phyloP scores from a whole-genome alignment of 2,329 filamentous ascomycete species.

The Ceratocystis eucalypticola region DNA sequence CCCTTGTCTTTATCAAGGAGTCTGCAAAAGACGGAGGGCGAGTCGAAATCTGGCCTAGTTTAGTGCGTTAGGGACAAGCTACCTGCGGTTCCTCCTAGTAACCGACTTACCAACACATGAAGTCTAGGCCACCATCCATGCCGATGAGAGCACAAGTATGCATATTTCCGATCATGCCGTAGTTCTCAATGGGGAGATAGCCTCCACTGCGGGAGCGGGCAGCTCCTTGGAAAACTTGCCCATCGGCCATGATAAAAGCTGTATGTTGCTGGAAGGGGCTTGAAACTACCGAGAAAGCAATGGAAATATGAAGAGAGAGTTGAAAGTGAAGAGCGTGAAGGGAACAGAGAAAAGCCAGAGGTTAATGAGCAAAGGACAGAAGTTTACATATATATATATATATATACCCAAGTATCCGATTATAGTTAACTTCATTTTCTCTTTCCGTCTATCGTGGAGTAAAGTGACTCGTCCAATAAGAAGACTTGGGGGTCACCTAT shows the following conservation, averaged over 20 bases:
- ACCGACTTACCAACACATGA: conserved; percentile 55
- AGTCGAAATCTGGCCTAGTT: conserved; percentile 61
- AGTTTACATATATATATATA: not conserved
- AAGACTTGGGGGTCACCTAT: not conserved
- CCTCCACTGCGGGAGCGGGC: conserved; percentile 26
- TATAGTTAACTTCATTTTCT: not conserved
- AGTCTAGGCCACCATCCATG: conserved; percentile 60
- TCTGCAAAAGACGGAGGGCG: conserved; percentile 60
- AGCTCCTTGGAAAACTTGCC: conserved; percentile 3
- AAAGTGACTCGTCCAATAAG: not conserved
- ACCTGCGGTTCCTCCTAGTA: not conserved
- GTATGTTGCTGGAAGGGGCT: not conserved
- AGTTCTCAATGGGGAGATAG: conserved; percentile 56
- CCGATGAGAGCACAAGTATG: conserved; percentile 62
- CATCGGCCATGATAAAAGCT: not conserved
- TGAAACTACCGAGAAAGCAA: not conserved
- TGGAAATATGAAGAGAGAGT: not conserved
- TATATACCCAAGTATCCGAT: not conserved
- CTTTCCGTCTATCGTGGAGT: not conserved
- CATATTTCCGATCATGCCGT: conserved; percentile 72
- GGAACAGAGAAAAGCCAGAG: not conserved
- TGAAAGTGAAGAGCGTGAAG: not conserved
- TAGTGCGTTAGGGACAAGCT: not conserved
- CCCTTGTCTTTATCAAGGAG: conserved; percentile 62
- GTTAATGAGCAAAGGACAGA: not conserved